Percentiles rank a stretch among this genome's conserved stretches.
phyloP scores from a whole-genome alignment of 192 early-diverging fungal species.

The Gryganskiella cystojenkinii region DNA sequence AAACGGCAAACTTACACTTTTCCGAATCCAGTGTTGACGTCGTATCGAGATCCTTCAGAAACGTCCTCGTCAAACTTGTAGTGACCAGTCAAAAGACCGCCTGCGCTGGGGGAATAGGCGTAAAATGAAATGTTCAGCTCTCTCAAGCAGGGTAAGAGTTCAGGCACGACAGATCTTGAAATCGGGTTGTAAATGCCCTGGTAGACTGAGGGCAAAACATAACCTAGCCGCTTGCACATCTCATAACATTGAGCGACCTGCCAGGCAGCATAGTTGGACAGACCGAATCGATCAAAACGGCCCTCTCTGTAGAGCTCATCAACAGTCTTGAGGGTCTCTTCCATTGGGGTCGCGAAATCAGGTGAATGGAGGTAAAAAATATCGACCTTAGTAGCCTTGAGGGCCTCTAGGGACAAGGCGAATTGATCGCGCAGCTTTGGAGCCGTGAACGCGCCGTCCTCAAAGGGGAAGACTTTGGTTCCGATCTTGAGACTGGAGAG shows the following conservation, averaged over 20 bases:
- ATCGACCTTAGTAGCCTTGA: neutral
- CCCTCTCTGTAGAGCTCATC: conserved; percentile 64
- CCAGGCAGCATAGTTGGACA: conserved; percentile 34
- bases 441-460: neutral
- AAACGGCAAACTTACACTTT: conserved; percentile 25
- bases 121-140: conserved; percentile 68
- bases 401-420: conserved; percentile 1
- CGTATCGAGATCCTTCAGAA: conserved; percentile 9
- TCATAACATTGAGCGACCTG: conserved; percentile 21
- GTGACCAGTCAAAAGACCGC: conserved; percentile 22
- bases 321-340: conserved; percentile 58
- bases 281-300: conserved; percentile 40
- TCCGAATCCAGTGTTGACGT: conserved; percentile 43
- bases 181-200: conserved; percentile 42
- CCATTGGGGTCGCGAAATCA: conserved; percentile 1
- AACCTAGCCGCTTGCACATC: conserved; percentile 31
- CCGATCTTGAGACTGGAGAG: neutral
- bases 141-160: conserved; percentile 67
- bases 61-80: conserved; percentile 17
- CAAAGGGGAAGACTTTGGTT: neutral
- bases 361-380: neutral
- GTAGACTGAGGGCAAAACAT: conserved; percentile 39
- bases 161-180: conserved; percentile 28
- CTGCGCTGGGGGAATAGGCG: conserved; percentile 65
- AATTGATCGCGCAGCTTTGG: neutral